Evolutionary conservation across 495 filamentous ascomycete genomes (phyloP), one percentile per base, ranked within the genome.

Genomic region (Penicillium paxilli): DNA sequence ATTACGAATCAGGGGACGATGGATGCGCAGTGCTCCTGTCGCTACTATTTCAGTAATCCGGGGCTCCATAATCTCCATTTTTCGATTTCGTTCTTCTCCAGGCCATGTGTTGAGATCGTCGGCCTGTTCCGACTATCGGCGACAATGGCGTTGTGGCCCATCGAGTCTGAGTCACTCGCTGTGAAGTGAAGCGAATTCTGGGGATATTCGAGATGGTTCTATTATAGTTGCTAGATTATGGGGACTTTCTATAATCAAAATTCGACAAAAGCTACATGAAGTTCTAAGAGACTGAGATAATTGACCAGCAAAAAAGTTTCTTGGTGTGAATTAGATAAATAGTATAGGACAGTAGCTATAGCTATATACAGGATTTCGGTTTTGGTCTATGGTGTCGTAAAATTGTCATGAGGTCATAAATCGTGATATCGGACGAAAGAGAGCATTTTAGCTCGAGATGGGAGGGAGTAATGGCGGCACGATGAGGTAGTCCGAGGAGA

Each of bases 231-330:
- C n/a, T n/a, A n/a, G n/a, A n/a, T n/a, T n/a, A n/a, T n/a, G 10
- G 30, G 30, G 11, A 1, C 8, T 32, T 32, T 32, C 2, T 32
- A 32, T 32, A 32, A 10, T 11, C 28, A n/a, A 32, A 32, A 12
- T 32, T 14, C 2, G n/a, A 14, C n/a, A 4, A 32, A 30, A 30
- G 9, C 12, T 9, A 19, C 3, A 24, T 47, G 10, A 16, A 12
- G 19, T 32, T 22, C n/a, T 19, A 23, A 42, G 5, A 8, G 5
- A 42, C 21, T 42, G 4, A n/a, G n/a, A 28, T 40, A 45, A 33
- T 52, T 58, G 59, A 8, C 55, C 59, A 58, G 59, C 59, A 54
- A 62, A 61, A n/a, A 57, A 51, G 28, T 30, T 48, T 21, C 25
- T 52, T 5, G 26, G 33, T 52, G 30, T 54, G 25, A 26, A 52